Percentiles rank a stretch among this genome's conserved stretches.
Conservation (phyloP, 2,329 filamentous ascomycete species). For the Hirsutella rhossiliensis region DNA sequence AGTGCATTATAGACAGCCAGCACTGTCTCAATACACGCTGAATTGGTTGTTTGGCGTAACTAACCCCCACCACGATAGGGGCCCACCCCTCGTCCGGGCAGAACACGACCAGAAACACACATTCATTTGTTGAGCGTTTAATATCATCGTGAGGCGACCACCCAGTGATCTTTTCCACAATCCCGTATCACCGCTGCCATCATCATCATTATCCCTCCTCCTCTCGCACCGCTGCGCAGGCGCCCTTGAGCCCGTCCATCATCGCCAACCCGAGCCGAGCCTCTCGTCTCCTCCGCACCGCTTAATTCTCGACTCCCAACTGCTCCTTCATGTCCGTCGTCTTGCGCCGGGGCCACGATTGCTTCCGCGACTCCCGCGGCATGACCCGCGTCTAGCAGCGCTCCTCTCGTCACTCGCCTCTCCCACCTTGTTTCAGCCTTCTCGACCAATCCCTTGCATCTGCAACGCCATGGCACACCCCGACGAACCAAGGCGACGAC, state of each 20-base stretch:
- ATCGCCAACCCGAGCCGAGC: neutral
- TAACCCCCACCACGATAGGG: too few relatives aligned
- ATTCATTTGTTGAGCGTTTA: too few relatives aligned
- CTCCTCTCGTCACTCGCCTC: neutral
- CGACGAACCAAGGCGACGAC: conserved; percentile 35
- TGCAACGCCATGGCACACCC: conserved; percentile 21
- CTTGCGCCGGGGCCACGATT: neutral
- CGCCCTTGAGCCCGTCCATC: neutral
- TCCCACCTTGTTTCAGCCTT: neutral
- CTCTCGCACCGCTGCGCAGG: too few relatives aligned
- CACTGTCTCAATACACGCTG: too few relatives aligned
- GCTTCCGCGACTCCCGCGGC: neutral
- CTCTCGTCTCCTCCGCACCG: neutral
- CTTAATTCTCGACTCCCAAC: neutral
- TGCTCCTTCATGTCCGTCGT: neutral
- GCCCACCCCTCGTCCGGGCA: too few relatives aligned
- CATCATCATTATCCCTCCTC: too few relatives aligned
- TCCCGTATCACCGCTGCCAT: too few relatives aligned
- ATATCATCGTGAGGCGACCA: too few relatives aligned
- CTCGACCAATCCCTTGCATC: neutral
- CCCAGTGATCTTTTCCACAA: too few relatives aligned
- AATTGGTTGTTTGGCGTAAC: too few relatives aligned
- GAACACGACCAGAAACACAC: too few relatives aligned
- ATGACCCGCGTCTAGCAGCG: neutral
- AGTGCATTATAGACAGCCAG: too few relatives aligned